These are phyloP conservation scores for Macrocybe gigantea DNA, from an alignment of 768 basidiomycete genomes.

Conservation along the genomic window DNA sequence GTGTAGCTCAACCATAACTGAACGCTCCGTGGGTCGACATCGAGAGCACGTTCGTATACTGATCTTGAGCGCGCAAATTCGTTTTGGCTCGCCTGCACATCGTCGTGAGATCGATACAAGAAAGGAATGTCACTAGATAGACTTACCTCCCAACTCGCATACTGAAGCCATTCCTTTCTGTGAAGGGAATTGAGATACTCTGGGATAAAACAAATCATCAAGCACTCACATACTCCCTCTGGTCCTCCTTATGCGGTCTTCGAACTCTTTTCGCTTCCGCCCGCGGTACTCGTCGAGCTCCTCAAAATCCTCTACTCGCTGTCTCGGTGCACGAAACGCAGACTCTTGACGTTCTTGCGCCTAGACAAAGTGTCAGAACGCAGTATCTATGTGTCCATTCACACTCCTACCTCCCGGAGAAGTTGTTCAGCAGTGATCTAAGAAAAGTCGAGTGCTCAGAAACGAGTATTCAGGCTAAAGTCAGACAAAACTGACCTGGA, in stretches of 20 bases:
- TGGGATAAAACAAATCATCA: not conserved
- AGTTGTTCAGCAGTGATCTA: conserved; percentile 99
- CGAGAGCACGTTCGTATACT: conserved; percentile 93
- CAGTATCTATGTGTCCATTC: not conserved
- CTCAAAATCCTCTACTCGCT: conserved; percentile 96
- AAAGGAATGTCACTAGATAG: not conserved
- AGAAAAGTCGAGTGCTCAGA: conserved; percentile 8
- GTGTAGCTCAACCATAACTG: conserved; percentile 94
- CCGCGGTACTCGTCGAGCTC: conserved; percentile 86
- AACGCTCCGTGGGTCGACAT: conserved; percentile 86
- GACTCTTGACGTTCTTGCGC: conserved; percentile 98
- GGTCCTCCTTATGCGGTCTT: conserved; percentile 79
- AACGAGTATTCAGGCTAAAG: not conserved
- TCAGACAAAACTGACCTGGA: conserved; percentile 56
- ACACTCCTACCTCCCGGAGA: conserved; percentile 69
- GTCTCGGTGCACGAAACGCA: conserved; percentile 85
- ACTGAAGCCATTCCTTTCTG: conserved; percentile 85
- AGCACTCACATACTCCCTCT: conserved; percentile 68
- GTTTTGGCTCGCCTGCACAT: conserved; percentile 74
- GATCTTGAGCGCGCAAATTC: conserved; percentile 94
- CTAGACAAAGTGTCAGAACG: conserved; percentile 26
- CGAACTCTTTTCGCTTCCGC: conserved; percentile 89
- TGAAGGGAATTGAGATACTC: not conserved
- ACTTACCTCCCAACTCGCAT: conserved; percentile 79
- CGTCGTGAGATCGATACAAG: conserved; percentile 2